Evolutionary conservation across 768 basidiomycete species (phyloP).

Genomic region (Boletus subparvulus): DNA sequence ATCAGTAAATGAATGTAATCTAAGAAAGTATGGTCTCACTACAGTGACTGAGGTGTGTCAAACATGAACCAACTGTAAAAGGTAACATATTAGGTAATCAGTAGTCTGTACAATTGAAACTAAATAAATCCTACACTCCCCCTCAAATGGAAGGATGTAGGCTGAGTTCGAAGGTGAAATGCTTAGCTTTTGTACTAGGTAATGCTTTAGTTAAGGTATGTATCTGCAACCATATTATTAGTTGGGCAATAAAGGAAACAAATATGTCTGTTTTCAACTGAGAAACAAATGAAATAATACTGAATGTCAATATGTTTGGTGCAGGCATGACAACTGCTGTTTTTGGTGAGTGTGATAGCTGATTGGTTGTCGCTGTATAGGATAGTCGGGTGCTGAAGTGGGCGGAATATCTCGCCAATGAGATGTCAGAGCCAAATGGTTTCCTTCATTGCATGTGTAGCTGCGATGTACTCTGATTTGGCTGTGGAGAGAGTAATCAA

Average conservation of each 20-base stretch:
- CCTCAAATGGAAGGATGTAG: neutral
- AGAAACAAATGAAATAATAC: neutral
- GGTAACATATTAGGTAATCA: no score
- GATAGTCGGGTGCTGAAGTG: neutral
- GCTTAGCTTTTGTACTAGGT: neutral
- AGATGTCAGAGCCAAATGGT: conserved; percentile 1
- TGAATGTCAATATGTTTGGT: neutral
- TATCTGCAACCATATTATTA: neutral
- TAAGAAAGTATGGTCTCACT: no score
- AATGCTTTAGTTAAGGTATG: neutral
- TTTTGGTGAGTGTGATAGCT: neutral
- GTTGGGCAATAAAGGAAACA: neutral
- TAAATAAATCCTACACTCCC: neutral
- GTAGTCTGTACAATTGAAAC: no score
- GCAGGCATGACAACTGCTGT: neutral
- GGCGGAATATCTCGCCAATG: neutral
- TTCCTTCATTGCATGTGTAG: neutral
- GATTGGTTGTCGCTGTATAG: neutral
- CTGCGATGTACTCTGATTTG: neutral
- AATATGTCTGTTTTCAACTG: no score
- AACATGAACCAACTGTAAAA: neutral
- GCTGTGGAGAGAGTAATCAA: conserved; percentile 1
- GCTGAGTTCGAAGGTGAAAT: neutral
- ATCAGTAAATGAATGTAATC: no score
- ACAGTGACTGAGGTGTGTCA: no score